phyloP scores from a whole-genome alignment of 2,329 filamentous ascomycete species.

The Aspergillus pseudonomiae region DNA sequence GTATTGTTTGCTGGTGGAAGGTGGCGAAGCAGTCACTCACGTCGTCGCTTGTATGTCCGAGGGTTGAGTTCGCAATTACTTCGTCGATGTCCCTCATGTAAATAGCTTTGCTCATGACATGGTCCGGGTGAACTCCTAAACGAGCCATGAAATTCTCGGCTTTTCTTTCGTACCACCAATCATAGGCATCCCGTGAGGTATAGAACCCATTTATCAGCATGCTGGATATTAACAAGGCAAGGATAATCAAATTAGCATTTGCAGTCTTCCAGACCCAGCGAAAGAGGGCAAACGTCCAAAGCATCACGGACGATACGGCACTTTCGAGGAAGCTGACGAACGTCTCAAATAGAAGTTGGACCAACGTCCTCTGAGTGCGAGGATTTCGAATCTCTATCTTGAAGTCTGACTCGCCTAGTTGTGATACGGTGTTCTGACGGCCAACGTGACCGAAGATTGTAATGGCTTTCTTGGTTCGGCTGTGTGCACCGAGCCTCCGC shows the following conservation, averaged over 20 bases:
- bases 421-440: constrained; percentile 44
- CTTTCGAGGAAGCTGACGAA: constrained; percentile 74
- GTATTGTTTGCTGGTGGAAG: constrained; percentile 46
- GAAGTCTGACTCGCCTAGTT: constrained; percentile 40
- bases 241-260: constrained; percentile 73
- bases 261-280: constrained; percentile 68
- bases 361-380: constrained; percentile 63
- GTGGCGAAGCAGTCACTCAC: constrained; percentile 46
- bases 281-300: constrained; percentile 71
- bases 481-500: constrained; percentile 48
- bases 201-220: constrained; percentile 73
- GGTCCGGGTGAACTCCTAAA: constrained; percentile 77
- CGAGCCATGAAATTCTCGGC: constrained; percentile 79
- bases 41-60: constrained; percentile 31
- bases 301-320: constrained; percentile 73
- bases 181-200: constrained; percentile 70
- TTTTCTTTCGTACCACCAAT: constrained; percentile 84
- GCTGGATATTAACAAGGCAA: constrained; percentile 70
- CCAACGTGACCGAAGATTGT: constrained; percentile 53
- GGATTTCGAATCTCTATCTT: constrained; percentile 54
- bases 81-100: constrained; percentile 81
- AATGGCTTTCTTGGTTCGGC: constrained; percentile 52
- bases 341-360: constrained; percentile 72
- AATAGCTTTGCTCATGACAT: constrained; percentile 80
- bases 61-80: constrained; percentile 49